Base-by-base conservation (phyloP, 2,329 filamentous ascomycete species). In the Talaromyces marneffei region DNA sequence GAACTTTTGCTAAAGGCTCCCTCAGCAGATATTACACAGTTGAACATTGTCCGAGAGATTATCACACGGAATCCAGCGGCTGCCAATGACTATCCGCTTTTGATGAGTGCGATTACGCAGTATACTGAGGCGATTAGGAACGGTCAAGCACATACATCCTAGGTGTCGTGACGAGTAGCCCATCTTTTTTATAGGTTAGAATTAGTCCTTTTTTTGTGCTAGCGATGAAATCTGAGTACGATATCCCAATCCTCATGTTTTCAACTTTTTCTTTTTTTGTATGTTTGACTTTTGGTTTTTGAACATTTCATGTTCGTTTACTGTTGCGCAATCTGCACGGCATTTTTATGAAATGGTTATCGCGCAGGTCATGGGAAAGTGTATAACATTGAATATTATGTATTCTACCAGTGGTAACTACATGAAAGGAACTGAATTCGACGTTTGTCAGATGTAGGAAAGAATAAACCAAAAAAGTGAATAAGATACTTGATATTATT, bases 31-130 rank as follows among this genome's bases (percentile, higher is more conserved):
- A 80, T 84, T n/a, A 78, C 83, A 16, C 90, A 95, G 70, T 88
- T 94, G 83, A 80, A 84, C 60, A 85, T 94, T 29, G 84, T 97
- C 64, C 82, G 83, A 57, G 81, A 83, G 40, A 87, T 93, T 14
- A 80, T 91, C 25, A 82, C 86, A 55, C 79, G 82, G 10, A 86
- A 91, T 59, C 85, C 86, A 0, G 82, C 81, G 23, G 85, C 90
- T 0, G 80, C 85, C 23, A 82, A 86, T 1, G 85, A 92, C 68
- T 76, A 79, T 59, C 67, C 71, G 6, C 64, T 75, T 29, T 66
- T 81, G 61, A 79, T 75, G 69, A 68, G 71, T 23, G 77, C 78
- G 63, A 65, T 81, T 40, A 68, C 73, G 33, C 67, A 75, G 39
- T 62, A 46, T 35, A 59, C 60, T 5, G 35, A 56, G 12, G 10